Evolutionary conservation across 164 flowering plant species (phyloP), one percentile per base, ranked within the genome.

Genomic region (Vitis rupestris): DNA sequence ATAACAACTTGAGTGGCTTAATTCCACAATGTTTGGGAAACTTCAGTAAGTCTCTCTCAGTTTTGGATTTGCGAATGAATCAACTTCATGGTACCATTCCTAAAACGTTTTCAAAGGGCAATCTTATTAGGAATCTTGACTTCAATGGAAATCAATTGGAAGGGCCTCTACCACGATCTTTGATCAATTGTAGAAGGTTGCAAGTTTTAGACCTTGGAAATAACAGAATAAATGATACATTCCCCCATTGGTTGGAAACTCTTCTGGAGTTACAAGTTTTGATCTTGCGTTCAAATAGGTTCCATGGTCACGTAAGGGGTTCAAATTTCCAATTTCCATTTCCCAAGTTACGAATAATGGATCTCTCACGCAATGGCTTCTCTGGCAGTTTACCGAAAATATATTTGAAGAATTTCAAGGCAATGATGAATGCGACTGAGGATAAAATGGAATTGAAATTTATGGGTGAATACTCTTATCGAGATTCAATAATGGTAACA

Each of bases 321-420:
- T 29, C 49, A 4, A 47, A 48, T 4, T 10, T 9, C 15, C n/a
- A 14, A 9, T 30, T 57, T 47, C 51, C 48, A 2, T 27, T 51
- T 19, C 17, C 69, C 8, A 16, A 52, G 2, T 30, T 74, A 10
- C 16, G 60, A 31, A 51, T 57, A 31, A 5, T 68, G 50, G 69
- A 74, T 17, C 57, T 74, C 14, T 64, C 55, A 16, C 13, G 9
- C 19, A 74, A 74, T 64, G 7, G 10, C 2, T 52, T 74, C 57
- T 50, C 50, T 14, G 73, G 70, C 27, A 10, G 51, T 58, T 47
- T 68, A 17, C 72, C 68, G 30, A 7, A 60, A 31, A 55, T n/a
- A 14, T 55, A 11, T 47, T 64, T 55, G 44, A 27, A 17, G 6
- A 31, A 17, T 58, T 64, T 19, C 5, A 58, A 17, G 17, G 52